Base-by-base conservation (phyloP, 495 filamentous ascomycete genomes). In the Annulohypoxylon bovei region DNA sequence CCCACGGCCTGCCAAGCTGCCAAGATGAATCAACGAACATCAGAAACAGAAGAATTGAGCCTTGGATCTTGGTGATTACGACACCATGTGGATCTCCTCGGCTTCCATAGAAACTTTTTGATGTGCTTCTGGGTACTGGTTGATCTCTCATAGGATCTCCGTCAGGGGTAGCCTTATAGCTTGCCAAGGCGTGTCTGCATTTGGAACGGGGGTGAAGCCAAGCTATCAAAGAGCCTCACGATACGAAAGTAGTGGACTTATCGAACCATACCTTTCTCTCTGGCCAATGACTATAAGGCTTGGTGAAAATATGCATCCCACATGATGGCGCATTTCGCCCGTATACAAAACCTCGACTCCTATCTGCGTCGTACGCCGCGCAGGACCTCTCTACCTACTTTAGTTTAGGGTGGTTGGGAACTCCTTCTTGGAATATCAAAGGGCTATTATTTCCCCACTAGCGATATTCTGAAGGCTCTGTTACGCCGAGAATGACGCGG, bases 61-160 rank as follows among this genome's bases (percentile, higher is more conserved):
- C 9, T 25, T 47, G 20, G 20, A 23, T 47, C 56, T 33, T 57
- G 32, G 50, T 22, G 40, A 67, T 71, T 71, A 66, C 62, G 62
- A 62, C 68, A 62, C 35, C 56, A 49, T 44, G 68, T 66, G 68
- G 68, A 49, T 68, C 50, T 33, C 22, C 4, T 50, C 58, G 40
- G 46, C 25, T 53, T 6, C 25, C 1, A 35, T 44, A 40, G 57
- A 47, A 52, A 55, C 52, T 67, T 57, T 58, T 46, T 71, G 62
- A 71, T 71, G 62, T 63, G 68, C 62, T 42, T 47, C 68, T 67
- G 40, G 68, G 68, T 56, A 67, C 37, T 44, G 16, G 68, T 6
- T 57, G 68, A 71, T 71, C 68, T 44, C 40, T 14, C 67, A 40
- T 47, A 23, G 62, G 68, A 71, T 67, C 50, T 42, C 18, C 58